A percentile compares a stretch with the other conserved stretches of the same genome.
Conservation (phyloP, 179 eudicot species). For the Sideroxylon spinosum region DNA sequence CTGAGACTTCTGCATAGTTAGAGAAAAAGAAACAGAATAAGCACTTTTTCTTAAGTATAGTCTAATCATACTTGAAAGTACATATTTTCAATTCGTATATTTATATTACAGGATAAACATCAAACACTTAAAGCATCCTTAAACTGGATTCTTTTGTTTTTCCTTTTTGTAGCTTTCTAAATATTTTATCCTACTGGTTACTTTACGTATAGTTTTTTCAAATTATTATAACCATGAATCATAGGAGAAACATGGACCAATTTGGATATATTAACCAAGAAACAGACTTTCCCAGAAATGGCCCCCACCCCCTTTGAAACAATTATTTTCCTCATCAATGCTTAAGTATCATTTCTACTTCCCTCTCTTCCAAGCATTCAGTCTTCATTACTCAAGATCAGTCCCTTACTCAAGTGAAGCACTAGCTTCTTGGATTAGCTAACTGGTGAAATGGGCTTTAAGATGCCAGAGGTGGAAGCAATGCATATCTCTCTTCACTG, state of each 20-base stretch:
- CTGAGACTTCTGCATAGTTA: conserved; percentile 39
- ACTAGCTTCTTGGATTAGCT: not conserved
- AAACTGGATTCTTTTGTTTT: not conserved
- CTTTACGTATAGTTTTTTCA: no score
- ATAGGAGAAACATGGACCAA: no score
- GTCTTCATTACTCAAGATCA: not conserved
- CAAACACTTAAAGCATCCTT: not conserved
- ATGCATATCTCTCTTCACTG: not conserved
- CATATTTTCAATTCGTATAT: not conserved
- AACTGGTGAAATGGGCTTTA: not conserved
- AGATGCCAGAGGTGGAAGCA: not conserved
- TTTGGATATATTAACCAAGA: no score
- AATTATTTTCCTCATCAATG: no score
- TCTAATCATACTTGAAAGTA: not conserved
- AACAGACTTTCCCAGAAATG: no score
- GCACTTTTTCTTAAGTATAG: not conserved
- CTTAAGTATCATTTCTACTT: no score
- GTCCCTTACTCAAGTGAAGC: not conserved
- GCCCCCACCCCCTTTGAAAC: no score
- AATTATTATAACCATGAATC: no score
- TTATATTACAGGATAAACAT: not conserved
- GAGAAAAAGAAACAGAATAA: conserved; percentile 10
- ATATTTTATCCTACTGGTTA: not conserved
- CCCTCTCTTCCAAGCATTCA: no score
- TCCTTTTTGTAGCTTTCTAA: not conserved